Conservation (phyloP, 192 early-diverging fungal species). For the Backusella psychrophila region DNA sequence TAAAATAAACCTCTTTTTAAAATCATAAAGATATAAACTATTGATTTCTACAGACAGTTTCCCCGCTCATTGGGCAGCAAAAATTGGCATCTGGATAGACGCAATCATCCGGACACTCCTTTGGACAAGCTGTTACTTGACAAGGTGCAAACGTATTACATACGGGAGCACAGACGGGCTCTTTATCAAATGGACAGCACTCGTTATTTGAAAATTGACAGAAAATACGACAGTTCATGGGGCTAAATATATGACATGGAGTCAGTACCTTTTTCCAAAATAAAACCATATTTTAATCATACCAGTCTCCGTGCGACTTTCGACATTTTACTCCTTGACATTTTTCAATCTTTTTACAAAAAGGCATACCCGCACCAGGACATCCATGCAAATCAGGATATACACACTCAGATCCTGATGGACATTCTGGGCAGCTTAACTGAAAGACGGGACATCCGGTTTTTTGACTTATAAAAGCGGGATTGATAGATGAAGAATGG, state of each 20-base stretch:
- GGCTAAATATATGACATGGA: not conserved
- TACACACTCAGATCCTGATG: not conserved
- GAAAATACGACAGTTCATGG: conserved; percentile 4
- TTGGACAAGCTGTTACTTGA: conserved; percentile 16
- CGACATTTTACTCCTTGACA: not conserved
- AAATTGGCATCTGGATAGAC: conserved; percentile 17
- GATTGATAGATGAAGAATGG: not conserved
- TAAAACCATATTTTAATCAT: not conserved
- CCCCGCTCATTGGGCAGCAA: conserved; percentile 14
- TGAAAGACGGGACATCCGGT: not conserved
- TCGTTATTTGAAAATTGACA: not conserved
- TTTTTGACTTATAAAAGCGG: not conserved
- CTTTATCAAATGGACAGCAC: conserved; percentile 16
- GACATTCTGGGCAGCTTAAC: not conserved
- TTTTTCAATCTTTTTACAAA: not conserved
- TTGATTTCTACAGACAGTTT: not conserved
- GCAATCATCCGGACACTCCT: conserved; percentile 8
- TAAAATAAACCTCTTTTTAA: no score
- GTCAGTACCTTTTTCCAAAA: not conserved
- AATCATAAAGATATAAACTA: not conserved
- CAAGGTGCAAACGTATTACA: conserved; percentile 12
- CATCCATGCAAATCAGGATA: not conserved
- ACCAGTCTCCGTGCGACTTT: not conserved
- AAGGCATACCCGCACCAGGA: not conserved
- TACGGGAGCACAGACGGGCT: conserved; percentile 1